Evolutionary conservation across 2,329 filamentous ascomycete genomes (phyloP).

Genomic region (Alternaria novae-zelandiae): DNA sequence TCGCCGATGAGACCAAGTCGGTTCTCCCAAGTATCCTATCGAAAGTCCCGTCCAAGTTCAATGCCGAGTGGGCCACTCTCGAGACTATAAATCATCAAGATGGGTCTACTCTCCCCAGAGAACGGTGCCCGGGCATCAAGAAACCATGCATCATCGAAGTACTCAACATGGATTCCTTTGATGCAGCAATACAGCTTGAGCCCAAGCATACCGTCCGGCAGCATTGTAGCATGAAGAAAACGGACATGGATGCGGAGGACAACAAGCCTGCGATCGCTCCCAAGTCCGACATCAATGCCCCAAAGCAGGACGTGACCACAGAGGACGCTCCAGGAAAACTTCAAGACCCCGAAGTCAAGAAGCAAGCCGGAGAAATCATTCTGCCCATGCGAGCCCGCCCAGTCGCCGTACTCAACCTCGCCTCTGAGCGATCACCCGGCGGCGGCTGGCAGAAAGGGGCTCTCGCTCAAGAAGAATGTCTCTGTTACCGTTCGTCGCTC

Average conservation of each 20-base stretch:
- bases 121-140: conserved; percentile 31
- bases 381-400: conserved; percentile 21
- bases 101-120: conserved; percentile 19
- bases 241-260: neutral
- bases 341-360: neutral
- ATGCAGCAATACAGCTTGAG: conserved; percentile 38
- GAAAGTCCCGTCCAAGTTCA: conserved; percentile 18
- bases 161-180: conserved; percentile 42
- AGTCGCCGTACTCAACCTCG: conserved; percentile 71
- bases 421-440: conserved; percentile 63
- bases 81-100: conserved; percentile 18
- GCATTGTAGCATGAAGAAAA: conserved; percentile 6
- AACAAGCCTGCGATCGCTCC: neutral
- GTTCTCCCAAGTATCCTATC: conserved; percentile 30
- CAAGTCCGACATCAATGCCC: neutral
- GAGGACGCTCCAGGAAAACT: neutral
- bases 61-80: conserved; percentile 25
- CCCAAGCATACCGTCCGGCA: conserved; percentile 21
- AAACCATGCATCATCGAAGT: conserved; percentile 36
- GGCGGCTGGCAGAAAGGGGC: conserved; percentile 69
- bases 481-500: conserved; percentile 69
- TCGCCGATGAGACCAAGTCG: conserved; percentile 35
- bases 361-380: neutral
- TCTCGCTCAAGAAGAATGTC: conserved; percentile 71
- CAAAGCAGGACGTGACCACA: neutral